Conservation (phyloP, 306 rosid genomes). For the Vigna reflexopilosa region DNA sequence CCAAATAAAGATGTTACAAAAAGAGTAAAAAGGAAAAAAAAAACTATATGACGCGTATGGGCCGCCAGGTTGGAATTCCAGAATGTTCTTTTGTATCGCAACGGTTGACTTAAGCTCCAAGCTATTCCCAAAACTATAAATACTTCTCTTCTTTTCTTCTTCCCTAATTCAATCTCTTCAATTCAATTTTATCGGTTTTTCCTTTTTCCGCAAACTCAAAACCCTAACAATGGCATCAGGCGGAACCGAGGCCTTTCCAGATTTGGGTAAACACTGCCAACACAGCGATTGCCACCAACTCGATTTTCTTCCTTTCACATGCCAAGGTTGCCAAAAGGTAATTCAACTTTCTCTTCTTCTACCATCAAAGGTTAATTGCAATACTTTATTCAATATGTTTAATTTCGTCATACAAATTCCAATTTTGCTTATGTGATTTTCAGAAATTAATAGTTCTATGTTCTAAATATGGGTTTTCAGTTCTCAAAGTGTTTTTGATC, state of each 20-base stretch:
- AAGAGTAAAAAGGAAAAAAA: no score
- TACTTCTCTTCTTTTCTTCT: neutral
- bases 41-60: neutral
- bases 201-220: neutral
- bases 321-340: conserved; percentile 74
- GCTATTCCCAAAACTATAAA: conserved; percentile 47
- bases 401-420: neutral
- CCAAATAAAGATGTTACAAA: neutral
- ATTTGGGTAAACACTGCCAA: conserved; percentile 87
- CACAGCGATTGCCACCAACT: conserved; percentile 72
- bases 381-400: no score
- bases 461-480: no score
- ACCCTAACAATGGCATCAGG: conserved; percentile 58
- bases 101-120: conserved; percentile 44
- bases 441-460: neutral
- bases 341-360: neutral
- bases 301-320: conserved; percentile 88
- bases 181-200: neutral
- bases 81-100: conserved; percentile 33
- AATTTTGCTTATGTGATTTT: no score
- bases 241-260: conserved; percentile 94
- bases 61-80: conserved; percentile 14
- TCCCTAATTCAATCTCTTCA: neutral
- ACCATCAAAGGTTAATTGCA: neutral
- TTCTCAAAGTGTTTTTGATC: neutral